Evolutionary conservation across 202 grass and related monocot species (phyloP), one percentile per base, ranked within the genome.

Genomic region (Bolboschoenoplectus hybrid): DNA sequence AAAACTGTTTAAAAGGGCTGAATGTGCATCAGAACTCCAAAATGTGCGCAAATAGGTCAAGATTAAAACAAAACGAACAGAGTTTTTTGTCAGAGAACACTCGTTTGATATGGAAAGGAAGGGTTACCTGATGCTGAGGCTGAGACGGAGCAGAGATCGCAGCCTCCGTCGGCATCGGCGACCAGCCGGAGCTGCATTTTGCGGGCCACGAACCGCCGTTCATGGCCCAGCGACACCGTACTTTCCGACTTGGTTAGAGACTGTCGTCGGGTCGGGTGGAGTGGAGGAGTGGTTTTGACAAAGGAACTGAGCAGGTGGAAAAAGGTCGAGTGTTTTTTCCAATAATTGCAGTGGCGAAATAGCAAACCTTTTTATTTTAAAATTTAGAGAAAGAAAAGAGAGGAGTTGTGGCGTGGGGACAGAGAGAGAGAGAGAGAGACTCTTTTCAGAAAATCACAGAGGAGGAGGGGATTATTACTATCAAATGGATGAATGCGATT

Each of bases 101-200:
- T 70, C 6, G 40, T 70, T 70, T 44, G 14, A n/a, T 45, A 3
- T 1, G 13, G n/a, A 81, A 81, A 61, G 39, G 26, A 26, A 26
- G 46, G 80, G 14, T 82, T 52, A 82, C 80, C 58, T 83, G 81
- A 70, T 26, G 46, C 46, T 83, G 81, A 70, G 45, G 46, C 46
- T 83, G 81, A 20, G 44, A 38, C 17, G 81, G 81, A 67, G 62
- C 61, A 16, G 81, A 67, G 61, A 66, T 66, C 81, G n/a, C 19
- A 11, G 62, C 26, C 45, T 65, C 81, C 26, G 13, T 17, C 3
- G 46, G 45, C n/a, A 13, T 6, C 14, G 81, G 81, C 6, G 63
- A 40, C 81, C 81, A 83, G 40, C 63, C 81, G 62, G 81, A 83
- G 62, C 63, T 83, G 81, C 81, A 83, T 83, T 83, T 83, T 12